Conservation (phyloP, 805 yeast genomes). For the Kluyveromyces aestuarii region DNA sequence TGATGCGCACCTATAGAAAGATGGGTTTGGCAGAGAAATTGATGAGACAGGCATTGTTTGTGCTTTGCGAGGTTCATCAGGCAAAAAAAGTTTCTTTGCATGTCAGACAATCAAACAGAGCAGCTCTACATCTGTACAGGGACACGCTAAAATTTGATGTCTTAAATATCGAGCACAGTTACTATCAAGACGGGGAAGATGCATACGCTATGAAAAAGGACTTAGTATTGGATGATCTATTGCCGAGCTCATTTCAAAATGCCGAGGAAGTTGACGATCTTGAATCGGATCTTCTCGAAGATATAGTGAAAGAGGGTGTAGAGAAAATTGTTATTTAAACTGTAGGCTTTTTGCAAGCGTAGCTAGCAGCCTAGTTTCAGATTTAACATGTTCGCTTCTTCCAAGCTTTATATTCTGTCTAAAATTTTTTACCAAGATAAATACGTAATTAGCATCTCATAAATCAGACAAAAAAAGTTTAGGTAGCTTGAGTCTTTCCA, state of each 20-base stretch:
- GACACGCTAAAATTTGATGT: slow-evolving; percentile 81
- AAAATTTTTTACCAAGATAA: neutral
- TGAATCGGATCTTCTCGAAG: slow-evolving; percentile 37
- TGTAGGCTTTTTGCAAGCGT: too few species aligned
- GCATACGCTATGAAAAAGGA: slow-evolving; percentile 89
- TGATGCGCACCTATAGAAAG: slow-evolving; percentile 90
- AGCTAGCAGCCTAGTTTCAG: too few species aligned
- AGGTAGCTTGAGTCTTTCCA: slow-evolving; percentile 99
- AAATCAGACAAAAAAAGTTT: slow-evolving; percentile 51
- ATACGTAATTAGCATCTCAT: slow-evolving; percentile 3
- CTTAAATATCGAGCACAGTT: slow-evolving; percentile 70
- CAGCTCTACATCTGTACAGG: slow-evolving; percentile 85
- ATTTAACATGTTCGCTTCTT: neutral
- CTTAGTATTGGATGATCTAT: slow-evolving; percentile 48
- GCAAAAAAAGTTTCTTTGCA: slow-evolving; percentile 85
- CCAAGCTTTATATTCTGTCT: neutral
- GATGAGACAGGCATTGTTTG: slow-evolving; percentile 77
- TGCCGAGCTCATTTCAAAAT: slow-evolving; percentile 48
- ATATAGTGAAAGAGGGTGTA: slow-evolving; percentile 15
- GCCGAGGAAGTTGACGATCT: slow-evolving; percentile 49
- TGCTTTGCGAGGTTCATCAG: slow-evolving; percentile 70
- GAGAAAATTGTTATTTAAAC: slow-evolving; percentile 12
- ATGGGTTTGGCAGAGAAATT: slow-evolving; percentile 90
- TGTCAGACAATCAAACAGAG: slow-evolving; percentile 87
- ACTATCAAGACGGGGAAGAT: slow-evolving; percentile 96